phyloP scores from a whole-genome alignment of 202 grass and related monocot genomes.

The Carex sylvatica region DNA sequence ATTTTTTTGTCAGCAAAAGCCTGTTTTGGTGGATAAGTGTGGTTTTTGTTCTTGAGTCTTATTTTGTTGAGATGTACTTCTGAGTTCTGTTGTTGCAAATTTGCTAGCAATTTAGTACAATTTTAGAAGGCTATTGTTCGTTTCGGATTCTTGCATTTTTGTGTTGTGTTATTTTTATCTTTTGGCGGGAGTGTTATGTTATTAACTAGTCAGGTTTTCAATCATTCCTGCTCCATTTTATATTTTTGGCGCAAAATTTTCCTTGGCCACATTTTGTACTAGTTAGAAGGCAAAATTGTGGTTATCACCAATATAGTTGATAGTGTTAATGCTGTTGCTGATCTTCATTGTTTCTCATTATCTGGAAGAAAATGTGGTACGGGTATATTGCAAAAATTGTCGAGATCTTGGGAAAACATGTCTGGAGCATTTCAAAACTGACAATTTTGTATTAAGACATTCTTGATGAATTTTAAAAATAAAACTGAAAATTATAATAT shows the following conservation, averaged over 20 bases:
- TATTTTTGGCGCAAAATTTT: background rate
- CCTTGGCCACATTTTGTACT: background rate
- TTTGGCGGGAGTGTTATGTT: background rate
- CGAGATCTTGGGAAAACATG: no score
- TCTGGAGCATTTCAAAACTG: no score
- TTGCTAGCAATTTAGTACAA: conserved; percentile 27
- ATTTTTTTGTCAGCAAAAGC: background rate
- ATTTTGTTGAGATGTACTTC: conserved; percentile 22
- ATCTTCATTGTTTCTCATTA: no score
- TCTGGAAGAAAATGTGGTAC: no score
- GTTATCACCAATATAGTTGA: background rate
- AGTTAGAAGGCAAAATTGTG: background rate
- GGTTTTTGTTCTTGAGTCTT: conserved; percentile 4
- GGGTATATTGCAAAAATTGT: no score
- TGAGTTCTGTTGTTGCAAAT: conserved; percentile 20
- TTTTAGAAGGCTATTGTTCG: conserved; percentile 14
- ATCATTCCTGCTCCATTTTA: background rate
- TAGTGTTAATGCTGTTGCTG: no score
- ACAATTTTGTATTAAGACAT: no score
- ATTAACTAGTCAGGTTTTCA: background rate
- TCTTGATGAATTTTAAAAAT: no score
- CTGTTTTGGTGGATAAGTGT: conserved; percentile 23
- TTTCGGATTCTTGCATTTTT: background rate
- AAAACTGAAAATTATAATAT: no score
- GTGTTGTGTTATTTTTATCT: background rate